Conservation (phyloP, 2,329 filamentous ascomycete genomes). For the Aspergillus sp. region DNA sequence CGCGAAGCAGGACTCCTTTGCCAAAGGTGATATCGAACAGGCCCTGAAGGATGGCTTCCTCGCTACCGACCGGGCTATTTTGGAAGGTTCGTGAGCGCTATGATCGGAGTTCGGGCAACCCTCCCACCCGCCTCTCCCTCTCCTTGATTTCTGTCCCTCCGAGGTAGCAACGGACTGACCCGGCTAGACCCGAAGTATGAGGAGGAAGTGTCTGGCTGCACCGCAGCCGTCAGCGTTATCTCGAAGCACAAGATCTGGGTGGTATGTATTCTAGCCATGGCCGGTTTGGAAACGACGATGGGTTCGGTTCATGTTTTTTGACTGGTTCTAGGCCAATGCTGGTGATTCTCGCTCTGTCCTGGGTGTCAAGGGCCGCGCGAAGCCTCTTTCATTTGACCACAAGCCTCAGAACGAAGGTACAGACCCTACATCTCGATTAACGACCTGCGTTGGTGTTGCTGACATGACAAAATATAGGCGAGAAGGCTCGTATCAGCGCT, state of each 20-base stretch:
- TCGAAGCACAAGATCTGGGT: constrained; percentile 91
- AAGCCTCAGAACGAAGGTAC: constrained; percentile 97
- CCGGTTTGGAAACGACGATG: not conserved
- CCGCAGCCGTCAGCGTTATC: constrained; percentile 86
- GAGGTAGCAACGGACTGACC: constrained; percentile 18
- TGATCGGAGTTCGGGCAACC: not conserved
- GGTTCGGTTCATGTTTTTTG: constrained; percentile 28
- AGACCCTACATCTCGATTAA: not conserved
- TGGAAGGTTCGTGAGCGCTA: constrained; percentile 70
- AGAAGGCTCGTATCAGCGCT: constrained; percentile 93
- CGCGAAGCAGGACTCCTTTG: constrained; percentile 91
- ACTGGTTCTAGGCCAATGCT: constrained; percentile 74
- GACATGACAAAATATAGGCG: constrained; percentile 58
- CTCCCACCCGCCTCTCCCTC: not conserved
- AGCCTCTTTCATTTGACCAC: constrained; percentile 98
- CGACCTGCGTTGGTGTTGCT: constrained; percentile 2
- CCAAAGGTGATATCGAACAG: constrained; percentile 87
- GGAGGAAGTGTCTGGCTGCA: constrained; percentile 97
- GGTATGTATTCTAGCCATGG: constrained; percentile 60
- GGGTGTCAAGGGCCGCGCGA: constrained; percentile 94
- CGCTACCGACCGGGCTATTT: constrained; percentile 90
- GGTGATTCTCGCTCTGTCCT: constrained; percentile 94
- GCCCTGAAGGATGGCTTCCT: constrained; percentile 96
- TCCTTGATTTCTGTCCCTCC: not conserved
- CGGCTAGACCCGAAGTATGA: constrained; percentile 87